Percentiles rank a stretch among this genome's conserved stretches.
Conservation (phyloP, 805 yeast genomes). For the Metschnikowia kunwiensis region DNA sequence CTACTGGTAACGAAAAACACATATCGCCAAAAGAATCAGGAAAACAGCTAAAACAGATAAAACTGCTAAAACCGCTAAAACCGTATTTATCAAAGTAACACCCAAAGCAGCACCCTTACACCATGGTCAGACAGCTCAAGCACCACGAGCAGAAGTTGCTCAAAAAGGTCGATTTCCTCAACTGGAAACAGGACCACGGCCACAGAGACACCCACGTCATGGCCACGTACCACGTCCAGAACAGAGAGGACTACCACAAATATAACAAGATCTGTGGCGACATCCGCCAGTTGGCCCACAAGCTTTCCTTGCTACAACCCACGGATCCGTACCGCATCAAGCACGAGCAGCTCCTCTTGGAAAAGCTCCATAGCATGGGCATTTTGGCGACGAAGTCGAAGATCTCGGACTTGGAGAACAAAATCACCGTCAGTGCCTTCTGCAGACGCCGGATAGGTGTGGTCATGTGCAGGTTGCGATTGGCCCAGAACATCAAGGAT, state of each 20-base stretch:
- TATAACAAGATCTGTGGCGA: conserved; percentile 93
- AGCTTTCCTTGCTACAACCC: conserved; percentile 79
- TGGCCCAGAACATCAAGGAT: conserved; percentile 87
- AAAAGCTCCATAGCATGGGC: conserved; percentile 87
- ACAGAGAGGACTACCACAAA: conserved; percentile 93
- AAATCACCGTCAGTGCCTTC: conserved; percentile 85
- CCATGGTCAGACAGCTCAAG: conserved; percentile 71
- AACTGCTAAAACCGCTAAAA: too few species aligned
- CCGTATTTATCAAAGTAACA: too few species aligned
- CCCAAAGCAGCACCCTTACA: too few species aligned
- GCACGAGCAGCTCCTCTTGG: conserved; percentile 84
- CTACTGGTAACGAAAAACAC: too few species aligned
- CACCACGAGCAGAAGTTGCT: conserved; percentile 94
- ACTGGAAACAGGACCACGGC: conserved; percentile 95
- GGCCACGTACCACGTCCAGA: conserved; percentile 90
- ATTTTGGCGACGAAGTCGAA: conserved; percentile 83
- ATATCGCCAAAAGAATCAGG: too few species aligned
- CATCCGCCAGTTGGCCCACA: conserved; percentile 81
- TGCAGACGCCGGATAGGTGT: conserved; percentile 92
- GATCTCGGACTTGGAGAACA: conserved; percentile 87
- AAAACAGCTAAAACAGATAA: too few species aligned
- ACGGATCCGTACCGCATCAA: conserved; percentile 82
- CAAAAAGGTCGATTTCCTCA: conserved; percentile 92
- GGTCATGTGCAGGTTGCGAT: conserved; percentile 87
- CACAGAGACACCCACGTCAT: conserved; percentile 96